These are phyloP conservation scores for Furcasterigmium furcatum DNA, from an alignment of 2,329 filamentous ascomycete species.

Conservation along the genomic window DNA sequence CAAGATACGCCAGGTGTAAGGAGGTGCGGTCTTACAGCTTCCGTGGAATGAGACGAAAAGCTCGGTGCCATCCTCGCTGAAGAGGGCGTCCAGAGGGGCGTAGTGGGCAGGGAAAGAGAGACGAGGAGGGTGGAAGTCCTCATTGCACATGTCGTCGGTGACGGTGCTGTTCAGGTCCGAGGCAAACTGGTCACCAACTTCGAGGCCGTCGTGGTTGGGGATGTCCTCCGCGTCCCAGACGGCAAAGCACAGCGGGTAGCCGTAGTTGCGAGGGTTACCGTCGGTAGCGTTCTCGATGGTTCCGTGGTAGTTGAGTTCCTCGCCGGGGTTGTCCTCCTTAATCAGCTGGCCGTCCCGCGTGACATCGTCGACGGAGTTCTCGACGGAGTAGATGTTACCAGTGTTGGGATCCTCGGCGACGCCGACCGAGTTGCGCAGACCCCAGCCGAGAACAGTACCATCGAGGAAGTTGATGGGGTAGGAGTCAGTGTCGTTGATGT, in stretches of 20 bases:
- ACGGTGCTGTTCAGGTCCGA: slow-evolving; percentile 27
- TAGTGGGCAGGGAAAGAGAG: slow-evolving; percentile 63
- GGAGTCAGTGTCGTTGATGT: slow-evolving; percentile 26
- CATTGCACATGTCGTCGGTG: slow-evolving; percentile 41
- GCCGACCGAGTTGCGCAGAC: slow-evolving; percentile 69
- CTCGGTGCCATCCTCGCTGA: slow-evolving; percentile 51
- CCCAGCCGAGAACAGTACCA: slow-evolving; percentile 58
- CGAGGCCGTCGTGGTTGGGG: slow-evolving; percentile 35
- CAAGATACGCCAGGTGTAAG: slow-evolving; percentile 4
- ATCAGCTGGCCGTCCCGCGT: slow-evolving; percentile 56
- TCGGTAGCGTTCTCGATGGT: slow-evolving; percentile 40
- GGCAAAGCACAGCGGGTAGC: slow-evolving; percentile 47
- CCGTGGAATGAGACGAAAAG: slow-evolving; percentile 72
- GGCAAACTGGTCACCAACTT: slow-evolving; percentile 48
- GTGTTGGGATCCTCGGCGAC: slow-evolving; percentile 58
- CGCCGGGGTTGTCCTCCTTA: slow-evolving; percentile 66
- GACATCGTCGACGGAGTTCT: slow-evolving; percentile 69
- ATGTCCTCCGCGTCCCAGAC: slow-evolving; percentile 51
- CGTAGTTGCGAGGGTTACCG: slow-evolving; percentile 21
- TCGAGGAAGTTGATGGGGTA: slow-evolving; percentile 42
- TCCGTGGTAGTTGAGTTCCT: slow-evolving; percentile 72
- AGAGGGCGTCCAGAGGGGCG: slow-evolving; percentile 70
- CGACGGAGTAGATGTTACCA: slow-evolving; percentile 57
- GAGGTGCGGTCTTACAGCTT: slow-evolving; percentile 48
- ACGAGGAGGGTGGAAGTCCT: slow-evolving; percentile 43